A percentile compares a stretch with the other conserved stretches of the same genome.
Evolutionary conservation across 495 filamentous ascomycete species (phyloP).

Genomic region (Durotheca rogersii): DNA sequence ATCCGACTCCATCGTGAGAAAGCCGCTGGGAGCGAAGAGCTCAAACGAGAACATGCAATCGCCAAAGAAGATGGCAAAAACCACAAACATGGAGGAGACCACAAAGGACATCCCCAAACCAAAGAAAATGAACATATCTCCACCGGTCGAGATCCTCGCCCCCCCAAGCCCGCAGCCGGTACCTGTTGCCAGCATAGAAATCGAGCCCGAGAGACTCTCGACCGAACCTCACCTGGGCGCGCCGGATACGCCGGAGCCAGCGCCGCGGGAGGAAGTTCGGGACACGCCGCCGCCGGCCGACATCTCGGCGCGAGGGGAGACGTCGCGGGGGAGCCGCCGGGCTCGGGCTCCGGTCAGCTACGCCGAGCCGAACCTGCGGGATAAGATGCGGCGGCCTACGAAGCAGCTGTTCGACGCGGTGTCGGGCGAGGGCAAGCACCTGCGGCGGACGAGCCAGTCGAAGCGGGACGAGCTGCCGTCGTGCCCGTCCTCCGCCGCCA

Average conservation of each 20-base stretch:
- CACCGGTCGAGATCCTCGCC: conserved; percentile 30
- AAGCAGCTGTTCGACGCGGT: conserved; percentile 75
- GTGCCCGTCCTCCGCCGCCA: conserved; percentile 24
- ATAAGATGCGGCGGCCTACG: conserved; percentile 83
- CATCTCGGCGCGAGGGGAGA: conserved; percentile 50
- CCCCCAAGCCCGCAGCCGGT: conserved; percentile 16
- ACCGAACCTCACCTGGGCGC: conserved; percentile 32
- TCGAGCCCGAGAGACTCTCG: conserved; percentile 37
- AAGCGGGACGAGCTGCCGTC: conserved; percentile 33
- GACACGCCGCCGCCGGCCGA: conserved; percentile 60
- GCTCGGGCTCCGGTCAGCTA: conserved; percentile 72
- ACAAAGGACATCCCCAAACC: conserved; percentile 21
- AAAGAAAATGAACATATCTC: conserved; percentile 13
- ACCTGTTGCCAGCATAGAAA: conserved; percentile 23
- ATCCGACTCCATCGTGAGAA: conserved; percentile 29
- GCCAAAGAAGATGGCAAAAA: conserved; percentile 41
- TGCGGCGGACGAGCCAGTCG: conserved; percentile 37
- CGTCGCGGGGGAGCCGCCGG: conserved; percentile 62
- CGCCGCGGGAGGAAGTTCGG: conserved; percentile 37
- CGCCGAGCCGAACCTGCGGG: conserved; percentile 78
- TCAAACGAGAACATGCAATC: conserved; percentile 49
- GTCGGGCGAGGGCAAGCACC: conserved; percentile 50
- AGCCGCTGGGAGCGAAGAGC: conserved; percentile 47
- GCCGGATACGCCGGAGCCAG: conserved; percentile 40
- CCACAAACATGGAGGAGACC: conserved; percentile 19